Base-by-base conservation (phyloP, 164 flowering plant species). In the Stephania cephalantha region DNA sequence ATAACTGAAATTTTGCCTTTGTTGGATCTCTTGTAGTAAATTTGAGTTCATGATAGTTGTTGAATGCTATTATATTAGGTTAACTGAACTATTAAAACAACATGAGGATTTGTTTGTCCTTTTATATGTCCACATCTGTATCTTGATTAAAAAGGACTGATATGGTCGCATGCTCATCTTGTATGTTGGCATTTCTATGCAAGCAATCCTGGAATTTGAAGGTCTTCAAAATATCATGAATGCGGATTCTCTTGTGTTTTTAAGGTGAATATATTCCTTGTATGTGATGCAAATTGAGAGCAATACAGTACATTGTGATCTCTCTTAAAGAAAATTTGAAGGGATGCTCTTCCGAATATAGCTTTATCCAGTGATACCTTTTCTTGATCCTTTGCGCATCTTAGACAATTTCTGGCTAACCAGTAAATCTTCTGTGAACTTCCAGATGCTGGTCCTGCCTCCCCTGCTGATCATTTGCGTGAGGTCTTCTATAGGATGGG, bases 401-500 rank as follows among this genome's bases (percentile, higher is more conserved):
- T 15, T 12, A 9, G 63, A 4, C 63, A 15, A 55, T 18, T 55
- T 55, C 18, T 55, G 17, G 18, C 17, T 58, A 58, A 58, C n/a
- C n/a, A 3, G 22, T 58, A 7, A 58, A 58, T 6, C 4, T 58
- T 18, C 5, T 5, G 17, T 55, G 63, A 55, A 55, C 63, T 12
- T 78, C 76, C 72, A 95, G 99, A 81, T 90, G 98, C 98, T 77
- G 97, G 98, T 0, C 98, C 99, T 6, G 93, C 98, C 65, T 88
- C 97, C 64, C 98, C 99, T 78, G 95, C 93, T 84, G 76, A 79
- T 70, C 99, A 96, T 89, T 85, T 96, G 6, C 88, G 97, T 46
- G 90, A 88, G 50, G 98, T 96, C 71, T 96, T 96, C 83, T 91
- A 94, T 81, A 83, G 99, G 80, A 96, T 96, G 99, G 99, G 98